A percentile compares a stretch with the other conserved stretches of the same genome.
Conservation (phyloP, 1,284 basidiomycete species). For the Naganishia sp. region DNA sequence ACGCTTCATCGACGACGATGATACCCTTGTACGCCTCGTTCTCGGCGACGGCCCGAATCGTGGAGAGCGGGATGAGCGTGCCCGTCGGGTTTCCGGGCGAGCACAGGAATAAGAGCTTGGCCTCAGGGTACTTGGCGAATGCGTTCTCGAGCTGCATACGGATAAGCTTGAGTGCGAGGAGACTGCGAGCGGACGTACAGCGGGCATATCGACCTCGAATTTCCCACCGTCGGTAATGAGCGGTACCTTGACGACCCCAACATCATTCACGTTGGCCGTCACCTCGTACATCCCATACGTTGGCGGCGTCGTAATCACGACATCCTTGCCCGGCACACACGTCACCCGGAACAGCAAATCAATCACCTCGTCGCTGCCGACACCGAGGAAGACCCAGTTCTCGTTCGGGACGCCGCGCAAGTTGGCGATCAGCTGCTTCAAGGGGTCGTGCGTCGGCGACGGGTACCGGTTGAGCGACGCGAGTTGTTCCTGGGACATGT, state of each 20-base stretch:
- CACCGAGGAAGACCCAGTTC: slow-evolving; percentile 87
- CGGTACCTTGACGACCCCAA: slow-evolving; percentile 77
- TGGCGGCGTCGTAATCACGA: slow-evolving; percentile 83
- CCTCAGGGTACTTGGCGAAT: slow-evolving; percentile 66
- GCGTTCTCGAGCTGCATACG: slow-evolving; percentile 66
- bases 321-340: slow-evolving; percentile 77
- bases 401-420: slow-evolving; percentile 67
- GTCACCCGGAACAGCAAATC: slow-evolving; percentile 90
- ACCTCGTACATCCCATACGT: slow-evolving; percentile 99
- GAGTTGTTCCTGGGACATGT: slow-evolving; percentile 46
- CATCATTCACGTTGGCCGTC: slow-evolving; percentile 92
- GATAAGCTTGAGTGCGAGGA: not conserved
- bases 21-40: slow-evolving; percentile 84
- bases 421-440: slow-evolving; percentile 74
- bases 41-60: slow-evolving; percentile 72
- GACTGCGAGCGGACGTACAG: slow-evolving; percentile 59
- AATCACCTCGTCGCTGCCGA: slow-evolving; percentile 95
- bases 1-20: slow-evolving; percentile 94
- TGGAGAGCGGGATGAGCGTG: slow-evolving; percentile 73
- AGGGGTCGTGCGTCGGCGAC: slow-evolving; percentile 59
- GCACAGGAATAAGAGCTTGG: slow-evolving; percentile 93
- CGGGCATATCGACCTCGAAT: slow-evolving; percentile 75
- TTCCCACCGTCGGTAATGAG: slow-evolving; percentile 71
- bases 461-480: slow-evolving; percentile 54
- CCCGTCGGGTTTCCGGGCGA: slow-evolving; percentile 98